These are phyloP conservation scores for Blastocystis sp. DNA, from an alignment of 352 stramenopile genomes.

Conservation along the genomic window DNA sequence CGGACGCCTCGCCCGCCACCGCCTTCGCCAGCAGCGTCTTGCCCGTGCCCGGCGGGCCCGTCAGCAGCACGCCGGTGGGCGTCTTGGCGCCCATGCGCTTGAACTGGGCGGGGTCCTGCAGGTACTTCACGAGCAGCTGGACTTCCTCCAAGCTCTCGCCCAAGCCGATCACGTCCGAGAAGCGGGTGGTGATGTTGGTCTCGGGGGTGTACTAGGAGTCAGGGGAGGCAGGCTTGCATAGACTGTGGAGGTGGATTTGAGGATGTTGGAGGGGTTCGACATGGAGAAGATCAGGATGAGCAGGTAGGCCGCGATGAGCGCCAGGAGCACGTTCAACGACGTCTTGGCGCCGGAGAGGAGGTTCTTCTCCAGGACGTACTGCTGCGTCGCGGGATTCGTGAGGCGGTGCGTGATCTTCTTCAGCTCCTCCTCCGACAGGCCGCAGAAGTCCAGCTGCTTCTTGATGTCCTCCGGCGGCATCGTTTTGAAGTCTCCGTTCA, in stretches of 20 bases:
- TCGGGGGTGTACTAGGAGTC: slow-evolving; percentile 3
- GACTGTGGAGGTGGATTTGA: not conserved
- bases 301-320: not conserved
- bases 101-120: slow-evolving; percentile 43
- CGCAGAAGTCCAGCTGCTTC: not conserved
- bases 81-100: slow-evolving; percentile 8
- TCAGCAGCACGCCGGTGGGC: slow-evolving; percentile 42
- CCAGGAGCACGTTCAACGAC: not conserved
- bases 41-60: not conserved
- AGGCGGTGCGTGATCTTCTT: slow-evolving; percentile 9
- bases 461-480: slow-evolving; percentile 1
- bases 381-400: not conserved
- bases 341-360: slow-evolving; percentile 11
- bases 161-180: slow-evolving; percentile 32
- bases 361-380: slow-evolving; percentile 36
- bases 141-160: slow-evolving; percentile 20
- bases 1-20: not conserved
- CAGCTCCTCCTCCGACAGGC: slow-evolving; percentile 6
- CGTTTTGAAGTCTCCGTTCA: not conserved
- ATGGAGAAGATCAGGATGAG: not conserved
- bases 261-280: not conserved
- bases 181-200: not conserved
- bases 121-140: slow-evolving; percentile 33
- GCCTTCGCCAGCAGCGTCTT: too few relatives aligned
- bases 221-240: too few relatives aligned